Conservation (phyloP, 768 basidiomycete species). For the Leucosporidium scottii region DNA sequence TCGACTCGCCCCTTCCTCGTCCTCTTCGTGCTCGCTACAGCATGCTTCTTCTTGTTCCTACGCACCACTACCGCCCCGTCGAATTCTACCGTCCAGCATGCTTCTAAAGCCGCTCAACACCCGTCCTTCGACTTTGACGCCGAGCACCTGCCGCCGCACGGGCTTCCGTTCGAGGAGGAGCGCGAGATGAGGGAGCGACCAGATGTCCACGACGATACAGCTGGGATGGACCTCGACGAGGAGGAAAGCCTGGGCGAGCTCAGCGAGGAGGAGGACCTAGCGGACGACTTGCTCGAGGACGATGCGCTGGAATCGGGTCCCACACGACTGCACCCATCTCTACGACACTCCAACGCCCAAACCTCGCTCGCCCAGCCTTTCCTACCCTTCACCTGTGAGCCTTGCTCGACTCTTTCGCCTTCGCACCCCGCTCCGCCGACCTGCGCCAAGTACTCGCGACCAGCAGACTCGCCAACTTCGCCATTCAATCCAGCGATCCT, state of each 20-base stretch:
- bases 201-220: background rate
- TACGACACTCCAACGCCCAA: background rate
- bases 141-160: too few relatives aligned
- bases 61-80: too few relatives aligned
- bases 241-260: background rate
- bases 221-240: background rate
- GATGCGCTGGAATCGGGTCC: background rate
- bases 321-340: background rate
- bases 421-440: background rate
- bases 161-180: background rate
- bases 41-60: too few relatives aligned
- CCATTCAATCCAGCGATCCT: constrained; percentile 10
- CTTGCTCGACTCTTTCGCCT: background rate
- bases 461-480: background rate
- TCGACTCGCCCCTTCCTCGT: too few relatives aligned
- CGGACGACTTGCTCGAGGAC: background rate
- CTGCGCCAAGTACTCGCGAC: constrained; percentile 6
- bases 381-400: constrained; percentile 1
- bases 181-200: background rate
- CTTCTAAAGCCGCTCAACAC: too few relatives aligned
- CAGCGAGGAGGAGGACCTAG: background rate
- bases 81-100: too few relatives aligned
- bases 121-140: too few relatives aligned
- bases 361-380: background rate
- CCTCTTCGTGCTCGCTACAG: too few relatives aligned